phyloP scores from a whole-genome alignment of 139 green algal species.

The Desmodesmus armatus region DNA sequence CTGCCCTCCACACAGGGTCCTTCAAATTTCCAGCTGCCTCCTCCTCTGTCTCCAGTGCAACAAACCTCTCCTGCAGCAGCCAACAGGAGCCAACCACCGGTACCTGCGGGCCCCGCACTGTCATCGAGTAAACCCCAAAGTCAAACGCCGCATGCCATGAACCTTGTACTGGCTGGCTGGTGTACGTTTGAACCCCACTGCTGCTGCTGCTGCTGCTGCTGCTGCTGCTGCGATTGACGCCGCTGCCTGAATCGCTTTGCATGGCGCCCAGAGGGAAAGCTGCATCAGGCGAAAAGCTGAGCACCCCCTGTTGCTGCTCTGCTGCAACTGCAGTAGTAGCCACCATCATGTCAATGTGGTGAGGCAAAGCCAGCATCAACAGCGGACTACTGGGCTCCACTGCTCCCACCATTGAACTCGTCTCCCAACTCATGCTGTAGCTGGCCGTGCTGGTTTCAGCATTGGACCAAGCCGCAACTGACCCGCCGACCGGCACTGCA shows the following conservation, averaged over 20 bases:
- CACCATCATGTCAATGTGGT: conserved; percentile 3
- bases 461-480: conserved; percentile 9
- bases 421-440: background rate
- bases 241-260: too few species aligned
- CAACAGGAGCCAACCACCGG: conserved; percentile 7
- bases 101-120: conserved; percentile 4
- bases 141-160: background rate
- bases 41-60: background rate
- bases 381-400: too few species aligned
- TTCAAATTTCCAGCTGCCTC: conserved; percentile 11
- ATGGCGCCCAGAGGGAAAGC: conserved; percentile 10
- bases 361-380: conserved; percentile 22
- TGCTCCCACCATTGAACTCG: background rate
- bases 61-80: conserved; percentile 4
- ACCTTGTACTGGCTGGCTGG: background rate
- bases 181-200: background rate
- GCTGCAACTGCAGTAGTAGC: background rate
- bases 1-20: background rate
- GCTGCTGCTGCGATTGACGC: too few species aligned
- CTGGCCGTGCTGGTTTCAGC: background rate
- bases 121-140: background rate
- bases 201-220: too few species aligned
- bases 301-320: too few species aligned
- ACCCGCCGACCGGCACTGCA: background rate
- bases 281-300: background rate